phyloP scores from a whole-genome alignment of 2,329 filamentous ascomycete species.

The Exophiala bonariae region DNA sequence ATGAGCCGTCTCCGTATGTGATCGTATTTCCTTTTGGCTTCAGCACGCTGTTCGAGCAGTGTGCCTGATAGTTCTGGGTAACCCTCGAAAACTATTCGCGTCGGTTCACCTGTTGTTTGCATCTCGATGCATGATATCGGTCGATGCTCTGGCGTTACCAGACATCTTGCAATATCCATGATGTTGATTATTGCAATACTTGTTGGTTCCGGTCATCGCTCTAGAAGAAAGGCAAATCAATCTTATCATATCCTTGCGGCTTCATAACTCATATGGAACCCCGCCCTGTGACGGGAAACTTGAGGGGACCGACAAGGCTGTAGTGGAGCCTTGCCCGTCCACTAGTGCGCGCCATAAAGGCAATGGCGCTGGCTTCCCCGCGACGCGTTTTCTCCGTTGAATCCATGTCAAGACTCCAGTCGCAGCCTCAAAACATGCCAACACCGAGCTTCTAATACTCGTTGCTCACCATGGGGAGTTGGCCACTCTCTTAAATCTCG shows the following conservation, averaged over 20 bases:
- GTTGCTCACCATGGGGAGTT: too few relatives aligned
- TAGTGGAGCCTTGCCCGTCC: slow-evolving; percentile 3
- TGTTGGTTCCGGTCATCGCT: too few relatives aligned
- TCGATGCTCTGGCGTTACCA: neutral
- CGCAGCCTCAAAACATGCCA: too few relatives aligned
- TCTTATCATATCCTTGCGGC: too few relatives aligned
- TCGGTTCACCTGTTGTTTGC: slow-evolving; percentile 53
- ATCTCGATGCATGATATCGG: slow-evolving; percentile 35
- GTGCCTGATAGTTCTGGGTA: slow-evolving; percentile 42
- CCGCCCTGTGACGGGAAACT: too few relatives aligned
- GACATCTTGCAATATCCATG: slow-evolving; percentile 9
- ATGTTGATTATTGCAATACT: too few relatives aligned
- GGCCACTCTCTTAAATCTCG: too few relatives aligned
- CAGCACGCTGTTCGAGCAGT: slow-evolving; percentile 41
- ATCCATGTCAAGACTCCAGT: neutral
- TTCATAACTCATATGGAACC: too few relatives aligned
- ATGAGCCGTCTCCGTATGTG: slow-evolving; percentile 44
- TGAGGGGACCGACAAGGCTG: neutral
- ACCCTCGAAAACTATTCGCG: slow-evolving; percentile 46
- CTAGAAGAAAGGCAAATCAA: too few relatives aligned
- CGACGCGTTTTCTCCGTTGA: slow-evolving; percentile 2
- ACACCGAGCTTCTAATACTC: too few relatives aligned
- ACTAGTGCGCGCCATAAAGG: neutral
- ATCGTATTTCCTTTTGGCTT: slow-evolving; percentile 41
- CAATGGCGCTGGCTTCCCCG: slow-evolving; percentile 3